A percentile compares a stretch with the other conserved stretches of the same genome.
Evolutionary conservation across 306 rosid genomes (phyloP).

Genomic region (Vigna angularis): DNA sequence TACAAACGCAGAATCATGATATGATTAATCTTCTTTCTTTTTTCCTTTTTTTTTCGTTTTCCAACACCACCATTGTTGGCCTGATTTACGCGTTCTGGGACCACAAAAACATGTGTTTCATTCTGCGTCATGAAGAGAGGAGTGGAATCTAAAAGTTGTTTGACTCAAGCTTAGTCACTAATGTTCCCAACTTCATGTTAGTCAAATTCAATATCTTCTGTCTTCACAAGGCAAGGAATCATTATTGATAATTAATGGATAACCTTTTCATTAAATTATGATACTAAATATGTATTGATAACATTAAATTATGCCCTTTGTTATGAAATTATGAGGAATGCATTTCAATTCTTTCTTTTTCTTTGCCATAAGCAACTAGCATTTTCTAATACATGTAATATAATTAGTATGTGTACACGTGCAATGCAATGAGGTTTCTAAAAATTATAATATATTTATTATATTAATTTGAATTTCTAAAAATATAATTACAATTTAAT

Average conservation of each 20-base stretch:
- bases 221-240: not conserved
- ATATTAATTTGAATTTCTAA: too few species aligned
- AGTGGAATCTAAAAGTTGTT: not conserved
- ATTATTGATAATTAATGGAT: not conserved
- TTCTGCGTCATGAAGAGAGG: not conserved
- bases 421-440: too few species aligned
- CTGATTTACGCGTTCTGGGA: slow-evolving; percentile 22
- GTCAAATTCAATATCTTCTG: not conserved
- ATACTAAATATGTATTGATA: not conserved
- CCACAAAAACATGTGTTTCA: slow-evolving; percentile 23
- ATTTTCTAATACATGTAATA: too few species aligned
- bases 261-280: not conserved
- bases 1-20: not conserved
- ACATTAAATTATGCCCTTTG: not conserved
- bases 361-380: too few species aligned
- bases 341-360: not conserved
- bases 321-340: not conserved
- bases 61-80: not conserved
- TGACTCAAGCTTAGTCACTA: not conserved
- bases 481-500: too few species aligned
- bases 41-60: not conserved
- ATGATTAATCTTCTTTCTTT: slow-evolving; percentile 13
- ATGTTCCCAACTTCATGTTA: not conserved
- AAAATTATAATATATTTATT: too few species aligned
- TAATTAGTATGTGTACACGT: too few species aligned